Conservation (phyloP, 331 rosid species). For the Spiraea crenata region DNA sequence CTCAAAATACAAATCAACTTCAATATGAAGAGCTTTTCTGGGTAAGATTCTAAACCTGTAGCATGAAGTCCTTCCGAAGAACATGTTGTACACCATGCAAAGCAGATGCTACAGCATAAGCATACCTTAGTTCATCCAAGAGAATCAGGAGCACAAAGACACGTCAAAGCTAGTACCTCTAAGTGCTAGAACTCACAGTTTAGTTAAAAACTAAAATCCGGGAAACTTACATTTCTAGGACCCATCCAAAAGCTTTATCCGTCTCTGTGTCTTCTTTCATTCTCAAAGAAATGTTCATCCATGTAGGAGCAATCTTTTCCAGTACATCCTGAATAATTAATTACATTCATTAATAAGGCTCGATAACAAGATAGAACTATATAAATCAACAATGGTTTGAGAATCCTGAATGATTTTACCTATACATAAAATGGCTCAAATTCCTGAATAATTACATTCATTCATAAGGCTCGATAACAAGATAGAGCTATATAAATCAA, state of each 20-base stretch:
- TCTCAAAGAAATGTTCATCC: constrained; percentile 92
- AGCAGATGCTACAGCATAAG: constrained; percentile 96
- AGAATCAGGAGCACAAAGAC: constrained; percentile 16
- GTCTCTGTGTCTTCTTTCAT: constrained; percentile 93
- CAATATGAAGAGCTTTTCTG: constrained; percentile 11
- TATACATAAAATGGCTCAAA: no score
- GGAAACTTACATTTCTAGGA: constrained; percentile 85
- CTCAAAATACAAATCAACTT: constrained; percentile 19
- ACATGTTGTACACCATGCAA: constrained; percentile 85
- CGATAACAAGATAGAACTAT: neutral
- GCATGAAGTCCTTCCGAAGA: constrained; percentile 91
- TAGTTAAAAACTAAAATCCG: constrained; percentile 1
- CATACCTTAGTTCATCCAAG: constrained; percentile 66
- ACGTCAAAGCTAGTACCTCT: constrained; percentile 23
- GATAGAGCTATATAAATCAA: neutral
- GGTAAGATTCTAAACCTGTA: constrained; percentile 58
- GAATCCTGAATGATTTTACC: no score
- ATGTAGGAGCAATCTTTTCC: constrained; percentile 89
- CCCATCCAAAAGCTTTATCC: constrained; percentile 95
- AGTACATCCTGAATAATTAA: constrained; percentile 58
- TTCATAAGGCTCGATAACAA: neutral
- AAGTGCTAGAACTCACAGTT: constrained; percentile 19
- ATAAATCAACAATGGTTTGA: constrained; percentile 1
- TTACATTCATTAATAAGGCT: constrained; percentile 2
- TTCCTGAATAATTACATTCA: constrained; percentile 44